These are phyloP conservation scores for Mycosphaerella sp. DNA, from an alignment of 2,329 filamentous ascomycete genomes.

Conservation along the genomic window DNA sequence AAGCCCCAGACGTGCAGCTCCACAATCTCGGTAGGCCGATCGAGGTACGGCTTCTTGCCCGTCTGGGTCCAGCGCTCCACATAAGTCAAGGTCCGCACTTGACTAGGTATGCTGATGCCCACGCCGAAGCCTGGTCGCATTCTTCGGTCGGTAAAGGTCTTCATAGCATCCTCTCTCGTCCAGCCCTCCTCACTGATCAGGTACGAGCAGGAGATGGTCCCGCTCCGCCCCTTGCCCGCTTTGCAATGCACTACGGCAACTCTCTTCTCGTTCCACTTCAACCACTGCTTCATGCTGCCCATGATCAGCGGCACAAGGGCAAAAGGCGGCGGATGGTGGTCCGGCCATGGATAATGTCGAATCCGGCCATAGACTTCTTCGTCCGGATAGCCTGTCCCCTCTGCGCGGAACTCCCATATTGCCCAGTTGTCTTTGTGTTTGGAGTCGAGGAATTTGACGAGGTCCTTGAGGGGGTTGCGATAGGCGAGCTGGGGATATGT, in stretches of 20 bases:
- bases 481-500: constrained; percentile 89
- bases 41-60: constrained; percentile 61
- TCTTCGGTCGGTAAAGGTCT: constrained; percentile 68
- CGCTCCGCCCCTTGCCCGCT: constrained; percentile 89
- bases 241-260: constrained; percentile 96
- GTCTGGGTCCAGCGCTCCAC: constrained; percentile 77
- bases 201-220: constrained; percentile 81
- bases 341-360: constrained; percentile 90
- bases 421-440: constrained; percentile 82
- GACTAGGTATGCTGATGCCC: constrained; percentile 88
- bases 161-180: constrained; percentile 57
- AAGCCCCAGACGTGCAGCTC: constrained; percentile 90
- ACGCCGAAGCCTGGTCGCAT: constrained; percentile 87
- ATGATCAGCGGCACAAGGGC: constrained; percentile 80
- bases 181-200: constrained; percentile 80
- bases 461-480: constrained; percentile 80
- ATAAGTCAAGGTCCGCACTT: constrained; percentile 80
- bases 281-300: constrained; percentile 88
- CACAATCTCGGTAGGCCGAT: constrained; percentile 74
- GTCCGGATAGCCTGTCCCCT: constrained; percentile 94
- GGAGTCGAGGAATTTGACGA: constrained; percentile 80
- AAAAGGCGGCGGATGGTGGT: constrained; percentile 95
- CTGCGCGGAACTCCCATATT: constrained; percentile 96
- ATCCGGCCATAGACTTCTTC: constrained; percentile 78
- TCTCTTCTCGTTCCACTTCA: constrained; percentile 51